Conservation (phyloP, 1,284 basidiomycete species). For the Sporisorium graminicola region DNA sequence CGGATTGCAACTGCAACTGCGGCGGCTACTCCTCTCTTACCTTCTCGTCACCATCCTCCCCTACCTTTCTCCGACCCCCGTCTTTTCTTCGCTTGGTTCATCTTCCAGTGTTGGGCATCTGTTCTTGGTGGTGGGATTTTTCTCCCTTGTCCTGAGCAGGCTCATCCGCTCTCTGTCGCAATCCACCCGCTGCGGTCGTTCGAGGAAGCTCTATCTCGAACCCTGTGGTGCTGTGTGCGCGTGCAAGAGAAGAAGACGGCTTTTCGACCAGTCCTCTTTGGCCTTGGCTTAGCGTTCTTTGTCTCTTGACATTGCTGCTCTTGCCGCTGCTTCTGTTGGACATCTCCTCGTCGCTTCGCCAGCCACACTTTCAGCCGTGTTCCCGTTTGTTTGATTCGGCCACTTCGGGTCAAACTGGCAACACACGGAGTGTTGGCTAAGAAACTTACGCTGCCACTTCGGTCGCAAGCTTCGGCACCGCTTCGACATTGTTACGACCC, state of each 20-base stretch:
- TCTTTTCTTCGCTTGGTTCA: conserved; percentile 27
- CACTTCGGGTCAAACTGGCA: conserved; percentile 1
- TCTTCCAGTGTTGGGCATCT: conserved; percentile 37
- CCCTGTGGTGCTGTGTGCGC: conserved; percentile 20
- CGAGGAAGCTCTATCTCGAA: conserved; percentile 11
- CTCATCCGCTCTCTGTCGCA: conserved; percentile 40
- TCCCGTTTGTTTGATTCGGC: conserved; percentile 2
- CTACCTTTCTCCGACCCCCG: conserved; percentile 1
- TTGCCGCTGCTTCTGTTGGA: neutral
- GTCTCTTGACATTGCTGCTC: conserved; percentile 10
- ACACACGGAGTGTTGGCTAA: neutral
- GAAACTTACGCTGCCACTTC: neutral
- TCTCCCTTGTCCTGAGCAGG: conserved; percentile 34
- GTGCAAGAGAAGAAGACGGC: conserved; percentile 34
- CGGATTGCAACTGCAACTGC: neutral
- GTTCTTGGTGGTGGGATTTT: conserved; percentile 29
- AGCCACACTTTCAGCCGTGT: conserved; percentile 1
- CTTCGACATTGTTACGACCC: conserved; percentile 2
- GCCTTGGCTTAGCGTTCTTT: conserved; percentile 10
- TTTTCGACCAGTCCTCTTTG: conserved; percentile 6
- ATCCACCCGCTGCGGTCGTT: conserved; percentile 13
- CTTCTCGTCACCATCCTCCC: conserved; percentile 44
- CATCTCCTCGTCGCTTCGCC: conserved; percentile 21
- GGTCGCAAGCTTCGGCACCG: neutral
- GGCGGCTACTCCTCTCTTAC: conserved; percentile 1